Evolutionary conservation across 2,329 filamentous ascomycete species (phyloP), one percentile per base, ranked within the genome.

Genomic region (Stagonosporopsis cucurbitacearum): DNA sequence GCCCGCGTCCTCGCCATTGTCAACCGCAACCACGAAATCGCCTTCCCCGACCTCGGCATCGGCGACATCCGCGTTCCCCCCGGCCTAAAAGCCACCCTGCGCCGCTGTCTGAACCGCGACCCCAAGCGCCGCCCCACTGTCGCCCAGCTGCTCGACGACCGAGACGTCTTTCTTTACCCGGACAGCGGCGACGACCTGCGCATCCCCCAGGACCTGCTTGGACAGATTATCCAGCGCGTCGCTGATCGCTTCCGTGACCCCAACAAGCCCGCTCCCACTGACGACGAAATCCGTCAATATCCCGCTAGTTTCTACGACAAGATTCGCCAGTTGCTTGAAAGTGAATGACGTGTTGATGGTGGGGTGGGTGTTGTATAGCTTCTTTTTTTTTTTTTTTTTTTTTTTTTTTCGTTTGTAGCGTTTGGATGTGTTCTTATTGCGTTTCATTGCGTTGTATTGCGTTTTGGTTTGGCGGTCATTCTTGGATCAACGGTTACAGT

Each of bases 1-100:
- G 87, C 90, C 33, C 88, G 92, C 20, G 95, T 96, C 73, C 88
- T 92, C 75, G 90, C 91, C 57, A 95, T 96, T 70, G 90, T 92
- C 64, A 91, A 94, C 74, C 90, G 86, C 75, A 83, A 87, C 52
- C 86, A 92, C 73, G 74, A 77, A 6, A 91, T 96, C 68, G 85
- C 91, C 52, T 95, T 88, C 67, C 88, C 88, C 0, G 81, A 86
- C 1, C 80, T 83, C 2, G 91, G 88, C 12, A 79, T 92, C 46
- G 91, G 91, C 39, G 88, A 81, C 9, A 77, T 82, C 0, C 71
- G 77, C 2, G 79, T 88, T 0, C 84, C 86, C 0, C 77, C 81
- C 4, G 80, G 81, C 2, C 75, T 88, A 13, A 79, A 83, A 57
- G 77, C 79, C 26, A 87, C 84, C 0, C 69, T 88, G 41, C 80